These are phyloP conservation scores for Phytophthora pisi DNA, from an alignment of 352 stramenopile species.

Conservation along the genomic window DNA sequence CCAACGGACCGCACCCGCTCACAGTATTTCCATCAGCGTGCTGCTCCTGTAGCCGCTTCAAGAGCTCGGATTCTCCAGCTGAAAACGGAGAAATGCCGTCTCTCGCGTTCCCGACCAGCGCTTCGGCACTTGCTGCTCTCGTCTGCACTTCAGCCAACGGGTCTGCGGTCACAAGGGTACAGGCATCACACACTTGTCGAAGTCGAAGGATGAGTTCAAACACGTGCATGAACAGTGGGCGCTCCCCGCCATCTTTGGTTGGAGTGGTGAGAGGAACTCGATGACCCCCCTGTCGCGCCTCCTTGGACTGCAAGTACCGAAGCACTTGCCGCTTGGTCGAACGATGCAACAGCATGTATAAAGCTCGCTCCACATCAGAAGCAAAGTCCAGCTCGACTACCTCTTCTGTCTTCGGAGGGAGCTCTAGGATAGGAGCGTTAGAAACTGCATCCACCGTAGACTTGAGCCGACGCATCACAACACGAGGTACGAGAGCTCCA, in stretches of 20 bases:
- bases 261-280: slow-evolving; percentile 21
- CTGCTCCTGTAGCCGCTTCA: slow-evolving; percentile 41
- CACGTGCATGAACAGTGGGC: slow-evolving; percentile 81
- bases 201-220: slow-evolving; percentile 90
- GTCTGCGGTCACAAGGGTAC: slow-evolving; percentile 63
- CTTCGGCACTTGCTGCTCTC: slow-evolving; percentile 26
- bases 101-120: slow-evolving; percentile 21
- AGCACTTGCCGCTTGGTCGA: slow-evolving; percentile 82
- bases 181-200: slow-evolving; percentile 84
- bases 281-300: slow-evolving; percentile 30
- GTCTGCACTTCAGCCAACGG: slow-evolving; percentile 48
- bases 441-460: slow-evolving; percentile 54
- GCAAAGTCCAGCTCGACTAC: slow-evolving; percentile 58
- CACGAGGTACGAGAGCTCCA: slow-evolving; percentile 67
- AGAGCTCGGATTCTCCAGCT: slow-evolving; percentile 33
- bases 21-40: slow-evolving; percentile 10
- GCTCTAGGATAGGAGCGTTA: slow-evolving; percentile 56
- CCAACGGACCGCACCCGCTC: slow-evolving; percentile 14
- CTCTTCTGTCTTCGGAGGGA: slow-evolving; percentile 72
- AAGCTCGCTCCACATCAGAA: slow-evolving; percentile 77
- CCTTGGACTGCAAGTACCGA: slow-evolving; percentile 66
- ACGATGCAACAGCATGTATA: slow-evolving; percentile 82
- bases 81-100: slow-evolving; percentile 38
- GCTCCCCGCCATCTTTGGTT: slow-evolving; percentile 26
- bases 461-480: slow-evolving; percentile 90